Conservation (phyloP, 2,329 filamentous ascomycete species). For the Diaporthe sp. region DNA sequence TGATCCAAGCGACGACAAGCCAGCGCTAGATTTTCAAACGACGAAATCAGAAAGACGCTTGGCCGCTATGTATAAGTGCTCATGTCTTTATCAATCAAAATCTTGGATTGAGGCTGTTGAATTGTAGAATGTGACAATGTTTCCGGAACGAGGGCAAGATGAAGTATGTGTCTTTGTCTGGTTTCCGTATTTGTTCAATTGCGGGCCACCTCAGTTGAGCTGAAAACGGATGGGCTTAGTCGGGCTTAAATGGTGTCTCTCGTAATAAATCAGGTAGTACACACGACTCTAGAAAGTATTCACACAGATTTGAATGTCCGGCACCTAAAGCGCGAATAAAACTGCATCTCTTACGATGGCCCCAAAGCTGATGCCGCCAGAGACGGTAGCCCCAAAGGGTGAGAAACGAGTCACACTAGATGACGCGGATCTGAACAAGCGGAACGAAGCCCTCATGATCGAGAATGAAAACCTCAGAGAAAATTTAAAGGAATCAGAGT, state of each 20-base stretch:
- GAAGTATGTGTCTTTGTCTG: not conserved
- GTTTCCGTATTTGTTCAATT: not conserved
- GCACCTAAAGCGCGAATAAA: no score
- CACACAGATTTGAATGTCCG: not conserved
- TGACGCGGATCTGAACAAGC: not conserved
- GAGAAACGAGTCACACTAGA: not conserved
- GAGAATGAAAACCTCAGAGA: not conserved
- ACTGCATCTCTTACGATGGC: not conserved
- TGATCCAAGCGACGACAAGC: not conserved
- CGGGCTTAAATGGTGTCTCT: not conserved
- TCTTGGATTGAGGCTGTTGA: not conserved
- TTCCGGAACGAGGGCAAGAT: not conserved
- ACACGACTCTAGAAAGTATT: not conserved
- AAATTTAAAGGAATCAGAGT: accelerated
- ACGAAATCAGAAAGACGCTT: not conserved
- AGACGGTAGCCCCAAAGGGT: no score
- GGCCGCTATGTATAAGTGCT: not conserved
- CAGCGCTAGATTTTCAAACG: not conserved
- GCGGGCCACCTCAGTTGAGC: not conserved
- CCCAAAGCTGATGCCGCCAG: no score
- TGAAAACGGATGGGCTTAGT: not conserved
- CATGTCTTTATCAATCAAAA: not conserved
- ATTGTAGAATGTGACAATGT: not conserved
- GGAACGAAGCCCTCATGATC: not conserved
- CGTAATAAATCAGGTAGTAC: not conserved